Conservation (phyloP, 1,284 basidiomycete species). For the Cerioporus squamosus region DNA sequence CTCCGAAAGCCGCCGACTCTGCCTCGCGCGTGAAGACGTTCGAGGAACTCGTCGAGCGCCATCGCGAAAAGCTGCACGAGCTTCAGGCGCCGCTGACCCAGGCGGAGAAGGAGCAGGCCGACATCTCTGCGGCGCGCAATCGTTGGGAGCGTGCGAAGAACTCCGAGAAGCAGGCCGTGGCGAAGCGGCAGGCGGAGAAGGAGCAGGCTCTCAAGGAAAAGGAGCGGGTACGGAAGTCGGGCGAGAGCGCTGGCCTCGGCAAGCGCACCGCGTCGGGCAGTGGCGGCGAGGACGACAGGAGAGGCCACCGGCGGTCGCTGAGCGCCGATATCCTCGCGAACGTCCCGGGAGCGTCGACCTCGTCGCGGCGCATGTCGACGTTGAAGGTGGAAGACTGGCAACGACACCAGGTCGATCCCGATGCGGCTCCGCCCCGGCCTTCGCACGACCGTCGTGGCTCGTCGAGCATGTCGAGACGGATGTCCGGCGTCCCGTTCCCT, state of each 20-base stretch:
- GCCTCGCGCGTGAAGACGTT: constrained; percentile 66
- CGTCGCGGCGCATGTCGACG: constrained; percentile 68
- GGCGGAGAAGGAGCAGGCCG: constrained; percentile 71
- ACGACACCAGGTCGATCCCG: constrained; percentile 60
- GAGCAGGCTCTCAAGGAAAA: constrained; percentile 46
- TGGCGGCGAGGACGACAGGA: constrained; percentile 31
- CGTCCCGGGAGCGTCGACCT: constrained; percentile 39
- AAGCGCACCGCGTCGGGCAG: constrained; percentile 1
- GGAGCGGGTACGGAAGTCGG: constrained; percentile 51
- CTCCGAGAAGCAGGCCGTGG: constrained; percentile 70
- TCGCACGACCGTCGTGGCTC: constrained; percentile 26
- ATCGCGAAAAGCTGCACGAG: constrained; percentile 77
- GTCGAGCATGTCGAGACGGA: constrained; percentile 25
- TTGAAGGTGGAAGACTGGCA: constrained; percentile 87
- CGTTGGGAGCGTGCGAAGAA: constrained; percentile 79
- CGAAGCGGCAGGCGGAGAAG: constrained; percentile 71
- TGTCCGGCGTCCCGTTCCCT: constrained; percentile 43
- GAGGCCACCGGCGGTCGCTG: constrained; percentile 51
- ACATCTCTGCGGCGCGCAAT: constrained; percentile 66
- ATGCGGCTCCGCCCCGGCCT: constrained; percentile 24
- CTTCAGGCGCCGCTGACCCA: constrained; percentile 76
- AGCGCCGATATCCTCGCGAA: constrained; percentile 63
- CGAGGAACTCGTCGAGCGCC: constrained; percentile 81
- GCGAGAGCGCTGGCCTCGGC: constrained; percentile 31
- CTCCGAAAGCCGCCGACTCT: constrained; percentile 41